Evolutionary conservation across 495 filamentous ascomycete genomes (phyloP), one percentile per base, ranked within the genome.

Genomic region (Terfezia boudieri): DNA sequence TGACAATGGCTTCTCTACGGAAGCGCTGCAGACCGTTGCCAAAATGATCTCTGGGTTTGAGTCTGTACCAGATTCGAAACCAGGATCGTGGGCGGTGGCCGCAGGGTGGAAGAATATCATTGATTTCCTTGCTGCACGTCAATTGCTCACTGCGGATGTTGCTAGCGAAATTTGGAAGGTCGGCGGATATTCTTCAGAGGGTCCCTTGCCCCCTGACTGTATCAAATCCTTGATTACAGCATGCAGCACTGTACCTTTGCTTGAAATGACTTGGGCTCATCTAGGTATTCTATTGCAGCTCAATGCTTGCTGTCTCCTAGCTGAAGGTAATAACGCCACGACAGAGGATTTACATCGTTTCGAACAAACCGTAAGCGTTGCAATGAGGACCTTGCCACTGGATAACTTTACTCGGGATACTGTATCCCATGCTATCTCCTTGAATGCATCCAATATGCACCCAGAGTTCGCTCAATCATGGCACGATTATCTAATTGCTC

Each of bases 11-110:
- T 71, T 94, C 53, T 69, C 74, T 12, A 77, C 87, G 58, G 79
- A 82, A 26, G 83, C 88, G 53, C 70, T 78, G 63, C 41, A 46
- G 41, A 46, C 41, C 8, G 41, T 46, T 46, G 12, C 41, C 8
- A 46, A 46, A 4, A 86, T 90, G 80, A 93, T 94, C 65, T 69
- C 75, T 55, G 82, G 82, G 43, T 82, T 93, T 57, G 74, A 75
- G 49, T 61, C 70, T 41, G 70, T 72, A 53, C 53, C 60, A 23
- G 70, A 71, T 50, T 59, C 59, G 35, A 64, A 64, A 35, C 55
- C 61, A 16, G 71, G 63, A 37, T 54, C 69, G n/a, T 76, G 80
- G 53, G 64, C 80, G 51, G 67, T 74, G 35, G 86, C 89, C 59
- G 80, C 87, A 67, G 82, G 94, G 51, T 46, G 41, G 41, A 46